Percentiles rank a stretch among this genome's conserved stretches.
Evolutionary conservation across 441 rosid genomes (phyloP).

Genomic region (Flueggea neowawraea): DNA sequence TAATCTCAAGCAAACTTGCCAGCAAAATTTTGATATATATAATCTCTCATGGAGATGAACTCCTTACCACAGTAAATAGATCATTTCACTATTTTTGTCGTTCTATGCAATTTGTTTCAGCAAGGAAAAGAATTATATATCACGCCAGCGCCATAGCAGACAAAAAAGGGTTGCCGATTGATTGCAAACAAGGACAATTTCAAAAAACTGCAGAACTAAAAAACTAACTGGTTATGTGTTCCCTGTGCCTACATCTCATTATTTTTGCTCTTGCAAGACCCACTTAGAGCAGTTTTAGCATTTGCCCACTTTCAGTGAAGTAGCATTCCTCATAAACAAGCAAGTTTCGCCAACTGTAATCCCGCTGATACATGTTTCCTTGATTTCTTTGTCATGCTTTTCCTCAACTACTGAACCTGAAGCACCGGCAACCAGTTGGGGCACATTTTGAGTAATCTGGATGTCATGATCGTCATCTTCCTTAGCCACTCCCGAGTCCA

Average conservation of each 20-base stretch:
- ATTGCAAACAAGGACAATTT: background rate
- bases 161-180: no score
- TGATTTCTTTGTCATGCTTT: conserved; percentile 13
- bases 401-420: conserved; percentile 19
- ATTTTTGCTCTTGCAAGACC: conserved; percentile 47
- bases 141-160: no score
- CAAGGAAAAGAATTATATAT: background rate
- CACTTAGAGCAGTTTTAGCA: conserved; percentile 54
- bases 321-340: conserved; percentile 68
- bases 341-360: conserved; percentile 47
- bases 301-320: conserved; percentile 66
- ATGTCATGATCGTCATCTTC: conserved; percentile 17
- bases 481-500: conserved; percentile 13
- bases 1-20: no score
- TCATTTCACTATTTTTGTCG: background rate
- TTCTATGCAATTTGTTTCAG: background rate
- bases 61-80: background rate
- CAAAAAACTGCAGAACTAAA: background rate
- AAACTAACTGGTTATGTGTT: background rate
- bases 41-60: background rate
- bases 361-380: conserved; percentile 11
- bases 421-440: conserved; percentile 11
- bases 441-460: conserved; percentile 16
- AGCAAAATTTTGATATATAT: background rate
- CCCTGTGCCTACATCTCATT: conserved; percentile 23